phyloP scores from a whole-genome alignment of 352 stramenopile species.

The Detonula confervacea region DNA sequence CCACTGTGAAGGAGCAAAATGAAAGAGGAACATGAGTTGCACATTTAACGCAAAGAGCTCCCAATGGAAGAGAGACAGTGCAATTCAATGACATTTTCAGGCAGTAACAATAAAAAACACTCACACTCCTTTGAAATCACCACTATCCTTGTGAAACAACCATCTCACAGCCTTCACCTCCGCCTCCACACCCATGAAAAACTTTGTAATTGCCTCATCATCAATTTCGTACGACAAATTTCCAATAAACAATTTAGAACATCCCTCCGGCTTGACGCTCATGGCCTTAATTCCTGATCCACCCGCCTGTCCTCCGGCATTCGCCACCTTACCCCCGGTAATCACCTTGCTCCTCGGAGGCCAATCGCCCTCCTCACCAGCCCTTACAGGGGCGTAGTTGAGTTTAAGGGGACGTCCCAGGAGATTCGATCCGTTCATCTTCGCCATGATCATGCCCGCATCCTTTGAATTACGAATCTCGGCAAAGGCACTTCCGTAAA shows the following conservation, averaged over 20 bases:
- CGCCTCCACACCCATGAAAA: slow-evolving; percentile 85
- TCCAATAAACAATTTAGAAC: slow-evolving; percentile 88
- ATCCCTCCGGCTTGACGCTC: slow-evolving; percentile 84
- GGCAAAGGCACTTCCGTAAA: slow-evolving; percentile 87
- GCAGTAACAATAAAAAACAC: slow-evolving; percentile 3
- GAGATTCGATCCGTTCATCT: slow-evolving; percentile 78
- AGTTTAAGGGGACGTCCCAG: slow-evolving; percentile 85
- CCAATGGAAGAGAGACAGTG: too few species aligned
- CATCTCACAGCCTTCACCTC: slow-evolving; percentile 86
- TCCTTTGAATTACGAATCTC: slow-evolving; percentile 83
- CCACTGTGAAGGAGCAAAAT: slow-evolving; percentile 48
- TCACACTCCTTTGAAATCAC: slow-evolving; percentile 85
- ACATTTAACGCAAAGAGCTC: neutral
- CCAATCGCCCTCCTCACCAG: slow-evolving; percentile 81
- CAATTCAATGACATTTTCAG: too few species aligned
- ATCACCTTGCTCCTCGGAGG: slow-evolving; percentile 74
- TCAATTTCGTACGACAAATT: slow-evolving; percentile 90
- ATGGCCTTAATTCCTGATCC: slow-evolving; percentile 78
- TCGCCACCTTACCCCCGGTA: slow-evolving; percentile 58
- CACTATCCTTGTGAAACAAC: slow-evolving; percentile 85
- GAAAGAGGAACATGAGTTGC: neutral
- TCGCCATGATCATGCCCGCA: slow-evolving; percentile 78
- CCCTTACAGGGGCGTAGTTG: slow-evolving; percentile 79
- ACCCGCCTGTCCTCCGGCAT: slow-evolving; percentile 72
- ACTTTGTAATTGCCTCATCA: slow-evolving; percentile 87